Conservation (phyloP, 495 filamentous ascomycete species). For the Podospora comata region DNA sequence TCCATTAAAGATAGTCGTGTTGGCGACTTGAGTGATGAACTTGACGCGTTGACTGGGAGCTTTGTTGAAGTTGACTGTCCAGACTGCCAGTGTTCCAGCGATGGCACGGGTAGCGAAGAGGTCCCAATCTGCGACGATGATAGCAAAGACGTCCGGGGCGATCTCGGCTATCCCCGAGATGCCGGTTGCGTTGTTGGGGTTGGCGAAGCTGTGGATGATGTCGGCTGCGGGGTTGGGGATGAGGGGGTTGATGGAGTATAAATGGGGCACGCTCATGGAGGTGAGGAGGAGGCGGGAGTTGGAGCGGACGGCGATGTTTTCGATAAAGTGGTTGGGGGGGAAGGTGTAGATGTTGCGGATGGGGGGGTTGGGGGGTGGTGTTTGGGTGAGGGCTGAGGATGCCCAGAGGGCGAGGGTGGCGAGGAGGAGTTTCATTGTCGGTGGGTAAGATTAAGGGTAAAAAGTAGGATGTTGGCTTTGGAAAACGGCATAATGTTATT, state of each 20-base stretch:
- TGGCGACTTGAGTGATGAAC: slow-evolving; percentile 32
- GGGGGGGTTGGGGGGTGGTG: background rate
- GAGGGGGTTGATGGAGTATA: slow-evolving; percentile 28
- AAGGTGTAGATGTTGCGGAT: slow-evolving; percentile 20
- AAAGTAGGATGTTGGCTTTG: no score
- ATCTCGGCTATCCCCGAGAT: slow-evolving; percentile 34
- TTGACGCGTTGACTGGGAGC: slow-evolving; percentile 17
- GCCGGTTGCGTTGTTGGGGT: slow-evolving; percentile 32
- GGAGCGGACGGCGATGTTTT: slow-evolving; percentile 46
- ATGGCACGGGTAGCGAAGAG: slow-evolving; percentile 27
- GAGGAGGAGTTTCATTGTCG: background rate
- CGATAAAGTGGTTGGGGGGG: slow-evolving; percentile 31
- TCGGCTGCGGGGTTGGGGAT: slow-evolving; percentile 27
- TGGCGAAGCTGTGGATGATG: slow-evolving; percentile 41
- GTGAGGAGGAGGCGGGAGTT: slow-evolving; percentile 48
- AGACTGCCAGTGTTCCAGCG: slow-evolving; percentile 36
- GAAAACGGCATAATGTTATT: background rate
- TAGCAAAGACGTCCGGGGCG: slow-evolving; percentile 37
- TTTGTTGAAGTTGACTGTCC: slow-evolving; percentile 24
- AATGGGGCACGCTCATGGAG: slow-evolving; percentile 22
- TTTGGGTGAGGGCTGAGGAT: background rate
- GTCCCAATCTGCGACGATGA: slow-evolving; percentile 36
- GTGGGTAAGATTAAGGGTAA: background rate
- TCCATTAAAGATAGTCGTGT: slow-evolving; percentile 42
- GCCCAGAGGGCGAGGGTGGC: background rate